Evolutionary conservation across 768 basidiomycete species (phyloP).

Genomic region (Boletus subparvulus): DNA sequence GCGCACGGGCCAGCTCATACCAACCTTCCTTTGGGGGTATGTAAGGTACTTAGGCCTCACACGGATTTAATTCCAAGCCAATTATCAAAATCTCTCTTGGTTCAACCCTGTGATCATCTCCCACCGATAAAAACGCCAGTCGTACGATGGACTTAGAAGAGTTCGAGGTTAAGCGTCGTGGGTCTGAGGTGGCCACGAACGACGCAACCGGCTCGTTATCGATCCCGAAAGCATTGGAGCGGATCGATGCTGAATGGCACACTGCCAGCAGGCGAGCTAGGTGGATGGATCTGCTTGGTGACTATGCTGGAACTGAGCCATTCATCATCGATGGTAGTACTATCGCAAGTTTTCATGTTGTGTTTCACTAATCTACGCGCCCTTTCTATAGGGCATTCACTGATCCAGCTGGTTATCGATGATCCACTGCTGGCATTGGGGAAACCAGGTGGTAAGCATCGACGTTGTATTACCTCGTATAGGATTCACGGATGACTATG

Average conservation of each 20-base stretch:
- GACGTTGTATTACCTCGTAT: not conserved
- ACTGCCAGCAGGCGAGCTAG: constrained; percentile 37
- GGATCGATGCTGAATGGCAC: constrained; percentile 43
- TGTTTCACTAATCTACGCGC: constrained; percentile 1
- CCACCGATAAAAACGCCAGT: not conserved
- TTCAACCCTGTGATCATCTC: not conserved
- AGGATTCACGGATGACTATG: not conserved
- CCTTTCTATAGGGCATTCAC: constrained; percentile 51
- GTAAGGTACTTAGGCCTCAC: too few relatives aligned
- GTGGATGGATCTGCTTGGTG: constrained; percentile 72
- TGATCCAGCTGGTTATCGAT: constrained; percentile 57
- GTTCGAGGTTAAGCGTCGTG: too few relatives aligned
- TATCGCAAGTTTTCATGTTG: not conserved
- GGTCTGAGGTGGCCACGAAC: not conserved
- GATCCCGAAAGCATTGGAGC: constrained; percentile 24
- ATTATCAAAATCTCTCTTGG: not conserved
- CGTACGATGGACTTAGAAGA: too few relatives aligned
- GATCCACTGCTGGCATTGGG: constrained; percentile 62
- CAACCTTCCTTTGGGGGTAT: not conserved
- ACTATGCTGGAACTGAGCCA: constrained; percentile 65
- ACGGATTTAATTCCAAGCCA: not conserved
- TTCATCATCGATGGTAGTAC: constrained; percentile 63
- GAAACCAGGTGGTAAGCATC: constrained; percentile 39
- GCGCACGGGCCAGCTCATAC: constrained; percentile 15
- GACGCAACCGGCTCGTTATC: constrained; percentile 4